These are phyloP conservation scores for Clavariopsis aquatica DNA, from an alignment of 495 filamentous ascomycete genomes.

Conservation along the genomic window DNA sequence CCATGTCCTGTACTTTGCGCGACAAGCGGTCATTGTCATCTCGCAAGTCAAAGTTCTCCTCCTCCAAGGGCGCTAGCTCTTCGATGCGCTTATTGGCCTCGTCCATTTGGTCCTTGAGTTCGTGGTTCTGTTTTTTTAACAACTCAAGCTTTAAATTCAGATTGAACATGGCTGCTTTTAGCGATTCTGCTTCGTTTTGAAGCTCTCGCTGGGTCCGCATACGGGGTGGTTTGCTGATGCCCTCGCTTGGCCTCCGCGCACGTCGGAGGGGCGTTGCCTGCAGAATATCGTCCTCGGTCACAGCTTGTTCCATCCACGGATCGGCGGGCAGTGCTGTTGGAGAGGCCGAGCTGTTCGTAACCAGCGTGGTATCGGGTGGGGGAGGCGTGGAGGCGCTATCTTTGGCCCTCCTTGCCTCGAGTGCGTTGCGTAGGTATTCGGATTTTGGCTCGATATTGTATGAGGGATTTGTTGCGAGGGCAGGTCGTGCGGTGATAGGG, in stretches of 20 bases:
- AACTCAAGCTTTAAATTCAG: slow-evolving; percentile 84
- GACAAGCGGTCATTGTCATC: slow-evolving; percentile 13
- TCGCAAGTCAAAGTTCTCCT: slow-evolving; percentile 37
- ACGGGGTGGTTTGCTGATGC: slow-evolving; percentile 5
- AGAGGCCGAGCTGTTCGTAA: neutral
- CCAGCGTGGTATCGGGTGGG: neutral
- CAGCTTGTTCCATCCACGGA: slow-evolving; percentile 25
- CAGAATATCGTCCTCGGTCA: slow-evolving; percentile 10
- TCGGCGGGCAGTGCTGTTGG: slow-evolving; percentile 4
- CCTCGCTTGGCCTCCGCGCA: slow-evolving; percentile 23
- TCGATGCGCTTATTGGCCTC: slow-evolving; percentile 54
- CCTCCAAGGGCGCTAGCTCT: slow-evolving; percentile 37
- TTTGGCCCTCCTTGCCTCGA: slow-evolving; percentile 26
- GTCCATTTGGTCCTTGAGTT: slow-evolving; percentile 63
- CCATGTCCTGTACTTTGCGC: slow-evolving; percentile 37
- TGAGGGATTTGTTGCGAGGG: neutral
- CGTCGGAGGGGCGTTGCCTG: slow-evolving; percentile 4
- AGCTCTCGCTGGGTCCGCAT: slow-evolving; percentile 32
- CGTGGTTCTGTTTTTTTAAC: slow-evolving; percentile 56
- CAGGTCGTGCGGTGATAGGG: neutral
- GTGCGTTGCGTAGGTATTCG: slow-evolving; percentile 30
- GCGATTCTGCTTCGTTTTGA: slow-evolving; percentile 49
- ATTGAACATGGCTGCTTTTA: slow-evolving; percentile 88
- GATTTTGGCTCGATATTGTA: slow-evolving; percentile 27
- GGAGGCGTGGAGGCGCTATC: slow-evolving; percentile 13